These are phyloP conservation scores for Inosperma sp. DNA, from an alignment of 768 basidiomycete genomes.

Conservation along the genomic window DNA sequence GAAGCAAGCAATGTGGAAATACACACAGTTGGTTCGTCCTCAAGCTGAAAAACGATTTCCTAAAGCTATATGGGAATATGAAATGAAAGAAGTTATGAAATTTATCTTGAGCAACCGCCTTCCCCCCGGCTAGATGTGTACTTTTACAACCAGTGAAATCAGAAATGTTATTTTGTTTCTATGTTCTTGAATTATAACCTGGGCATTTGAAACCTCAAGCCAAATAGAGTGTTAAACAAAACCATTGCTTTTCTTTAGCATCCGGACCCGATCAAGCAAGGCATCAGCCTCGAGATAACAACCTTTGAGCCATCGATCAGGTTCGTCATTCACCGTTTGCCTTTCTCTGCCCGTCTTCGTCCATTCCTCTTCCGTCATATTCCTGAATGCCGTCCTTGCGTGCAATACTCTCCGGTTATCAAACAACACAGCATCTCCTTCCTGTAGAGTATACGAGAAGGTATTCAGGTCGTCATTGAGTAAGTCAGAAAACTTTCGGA, in stretches of 20 bases:
- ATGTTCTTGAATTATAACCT: no score
- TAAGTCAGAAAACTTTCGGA: slow-evolving; percentile 54
- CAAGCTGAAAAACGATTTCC: no score
- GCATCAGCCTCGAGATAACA: slow-evolving; percentile 71
- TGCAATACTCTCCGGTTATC: slow-evolving; percentile 91
- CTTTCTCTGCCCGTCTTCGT: slow-evolving; percentile 45
- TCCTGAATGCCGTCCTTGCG: slow-evolving; percentile 73
- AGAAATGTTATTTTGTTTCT: no score
- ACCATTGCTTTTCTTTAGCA: slow-evolving; percentile 40
- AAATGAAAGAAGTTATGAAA: no score
- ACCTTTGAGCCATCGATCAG: slow-evolving; percentile 87
- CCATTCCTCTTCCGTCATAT: slow-evolving; percentile 28
- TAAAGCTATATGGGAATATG: no score
- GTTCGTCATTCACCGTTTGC: slow-evolving; percentile 61
- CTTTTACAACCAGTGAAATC: no score
- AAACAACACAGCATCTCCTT: slow-evolving; percentile 86
- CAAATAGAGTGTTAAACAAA: no score
- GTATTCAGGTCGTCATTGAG: slow-evolving; percentile 49
- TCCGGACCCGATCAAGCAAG: slow-evolving; percentile 55
- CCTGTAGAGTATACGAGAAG: slow-evolving; percentile 62
- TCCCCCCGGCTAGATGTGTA: no score
- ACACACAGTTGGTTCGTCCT: no score
- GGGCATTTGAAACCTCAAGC: no score
- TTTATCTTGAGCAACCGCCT: no score
- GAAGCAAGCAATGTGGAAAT: no score